phyloP scores from a whole-genome alignment of 1,284 basidiomycete genomes.

The Ganoderma boninense region DNA sequence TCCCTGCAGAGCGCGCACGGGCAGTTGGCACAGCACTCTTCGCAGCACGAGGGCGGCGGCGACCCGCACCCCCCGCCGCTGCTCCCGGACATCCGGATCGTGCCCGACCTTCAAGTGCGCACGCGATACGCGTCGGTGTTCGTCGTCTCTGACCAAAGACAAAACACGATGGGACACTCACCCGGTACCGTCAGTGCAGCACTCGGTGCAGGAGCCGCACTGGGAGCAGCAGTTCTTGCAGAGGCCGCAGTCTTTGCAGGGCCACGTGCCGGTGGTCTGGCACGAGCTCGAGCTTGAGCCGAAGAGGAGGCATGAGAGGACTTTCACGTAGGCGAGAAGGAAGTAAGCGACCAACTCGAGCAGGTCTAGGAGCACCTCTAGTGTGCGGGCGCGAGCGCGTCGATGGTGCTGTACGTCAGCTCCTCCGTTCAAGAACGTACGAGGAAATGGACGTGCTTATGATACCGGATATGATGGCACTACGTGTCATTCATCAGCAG shows the following conservation, averaged over 20 bases:
- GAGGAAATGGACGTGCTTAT: not conserved
- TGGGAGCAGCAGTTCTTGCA: not conserved
- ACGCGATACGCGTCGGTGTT: too few species aligned
- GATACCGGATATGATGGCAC: not conserved
- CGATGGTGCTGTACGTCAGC: not conserved
- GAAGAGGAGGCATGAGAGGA: not conserved
- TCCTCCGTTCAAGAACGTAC: not conserved
- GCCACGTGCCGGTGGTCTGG: not conserved
- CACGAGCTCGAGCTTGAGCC: not conserved
- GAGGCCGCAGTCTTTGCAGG: not conserved
- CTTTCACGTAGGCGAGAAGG: not conserved
- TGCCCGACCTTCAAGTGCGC: not conserved
- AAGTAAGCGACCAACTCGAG: conserved; percentile 1
- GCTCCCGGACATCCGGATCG: not conserved
- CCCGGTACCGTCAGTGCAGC: not conserved
- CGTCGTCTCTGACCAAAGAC: too few species aligned
- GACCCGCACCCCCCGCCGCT: not conserved
- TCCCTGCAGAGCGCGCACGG: not conserved
- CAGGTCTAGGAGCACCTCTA: not conserved
- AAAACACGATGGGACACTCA: too few species aligned
- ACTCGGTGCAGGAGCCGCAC: not conserved
- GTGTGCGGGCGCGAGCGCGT: not conserved
- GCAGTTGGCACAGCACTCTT: not conserved
- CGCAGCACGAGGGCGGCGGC: not conserved
- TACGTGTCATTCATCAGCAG: not conserved